Base-by-base conservation (phyloP, 495 filamentous ascomycete species). In the Sporormia fimetaria region DNA sequence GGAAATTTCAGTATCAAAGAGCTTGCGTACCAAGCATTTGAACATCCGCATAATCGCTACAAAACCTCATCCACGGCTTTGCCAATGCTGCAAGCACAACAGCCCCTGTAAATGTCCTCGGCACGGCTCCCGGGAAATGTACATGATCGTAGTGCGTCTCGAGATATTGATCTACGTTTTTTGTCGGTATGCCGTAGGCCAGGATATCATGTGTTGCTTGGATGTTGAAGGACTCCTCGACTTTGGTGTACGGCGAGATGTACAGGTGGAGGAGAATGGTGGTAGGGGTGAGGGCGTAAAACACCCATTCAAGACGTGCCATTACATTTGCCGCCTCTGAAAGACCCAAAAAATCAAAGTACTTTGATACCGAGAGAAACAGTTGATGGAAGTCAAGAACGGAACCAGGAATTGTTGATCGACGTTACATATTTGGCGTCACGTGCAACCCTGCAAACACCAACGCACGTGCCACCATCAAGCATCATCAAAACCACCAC, bases 221-320 rank as follows among this genome's bases (percentile, higher is more conserved):
- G 37, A 96, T 76, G 52, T 94, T 94, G 72, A 99, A 99, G 0
- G 87, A 95, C 64, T 99, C 90, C 58, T 99, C 90, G 40, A 99
- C 92, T 62, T 99, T 99, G 33, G 92, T 95, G 65, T 90, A 95
- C 1, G 90, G 92, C 11, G 92, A 77, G 6, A 74, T 60, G 40
- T 76, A 44, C 34, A 94, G 73, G 59, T 99, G 88, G 18, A 84
- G 34, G 14, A 87, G 56, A 48, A 94, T 73, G 24, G 37, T 16
- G 12, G 21, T 38, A 3, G 51, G 51, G 39, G 49, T 54, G 21
- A 54, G 40, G 9, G 33, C 26, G 24, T 43, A 43, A 23, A 47
- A 37, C 1, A 47, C 21, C 31, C 14, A 33, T 16, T 38, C 43
- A 5, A 40, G 11, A n/a, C 9, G 21, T 11, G 44, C 34, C 44